Percentiles rank a stretch among this genome's conserved stretches.
phyloP scores from a whole-genome alignment of 1,284 basidiomycete genomes.

The Leccinum pachyderme region DNA sequence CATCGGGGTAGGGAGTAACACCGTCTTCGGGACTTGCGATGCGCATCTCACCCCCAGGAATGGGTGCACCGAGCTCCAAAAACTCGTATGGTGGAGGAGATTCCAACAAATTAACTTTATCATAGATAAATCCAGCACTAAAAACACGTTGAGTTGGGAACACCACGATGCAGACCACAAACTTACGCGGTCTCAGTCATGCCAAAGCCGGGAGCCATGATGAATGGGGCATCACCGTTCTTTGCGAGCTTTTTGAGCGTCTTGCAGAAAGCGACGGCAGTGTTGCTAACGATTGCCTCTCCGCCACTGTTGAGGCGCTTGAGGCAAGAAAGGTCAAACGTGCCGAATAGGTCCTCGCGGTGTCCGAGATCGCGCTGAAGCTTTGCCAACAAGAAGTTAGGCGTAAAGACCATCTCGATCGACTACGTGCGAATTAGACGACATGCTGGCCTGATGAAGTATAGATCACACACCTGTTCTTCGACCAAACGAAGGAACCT shows the following conservation, averaged over 20 bases:
- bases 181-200: constrained; percentile 45
- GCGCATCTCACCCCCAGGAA: constrained; percentile 31
- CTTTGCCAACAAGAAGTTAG: constrained; percentile 42
- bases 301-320: constrained; percentile 36
- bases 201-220: constrained; percentile 42
- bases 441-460: neutral
- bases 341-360: constrained; percentile 22
- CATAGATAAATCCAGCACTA: constrained; percentile 41
- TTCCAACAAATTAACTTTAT: constrained; percentile 20
- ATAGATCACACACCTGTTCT: constrained; percentile 13
- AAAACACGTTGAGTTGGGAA: neutral
- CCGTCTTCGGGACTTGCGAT: constrained; percentile 35
- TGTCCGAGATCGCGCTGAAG: constrained; percentile 33
- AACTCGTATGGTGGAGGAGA: constrained; percentile 26
- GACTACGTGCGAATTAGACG: constrained; percentile 4
- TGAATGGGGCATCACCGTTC: constrained; percentile 29
- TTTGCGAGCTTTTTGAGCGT: constrained; percentile 34
- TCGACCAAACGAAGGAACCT: constrained; percentile 24
- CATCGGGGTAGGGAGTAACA: constrained; percentile 21
- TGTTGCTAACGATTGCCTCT: constrained; percentile 38
- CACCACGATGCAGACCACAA: neutral
- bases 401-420: constrained; percentile 35
- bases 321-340: constrained; percentile 25
- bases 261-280: constrained; percentile 37
- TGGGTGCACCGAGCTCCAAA: constrained; percentile 31